Percentiles rank a stretch among this genome's conserved stretches.
Evolutionary conservation across 2,329 filamentous ascomycete species (phyloP).

Genomic region (Keithomyces neogunnii): DNA sequence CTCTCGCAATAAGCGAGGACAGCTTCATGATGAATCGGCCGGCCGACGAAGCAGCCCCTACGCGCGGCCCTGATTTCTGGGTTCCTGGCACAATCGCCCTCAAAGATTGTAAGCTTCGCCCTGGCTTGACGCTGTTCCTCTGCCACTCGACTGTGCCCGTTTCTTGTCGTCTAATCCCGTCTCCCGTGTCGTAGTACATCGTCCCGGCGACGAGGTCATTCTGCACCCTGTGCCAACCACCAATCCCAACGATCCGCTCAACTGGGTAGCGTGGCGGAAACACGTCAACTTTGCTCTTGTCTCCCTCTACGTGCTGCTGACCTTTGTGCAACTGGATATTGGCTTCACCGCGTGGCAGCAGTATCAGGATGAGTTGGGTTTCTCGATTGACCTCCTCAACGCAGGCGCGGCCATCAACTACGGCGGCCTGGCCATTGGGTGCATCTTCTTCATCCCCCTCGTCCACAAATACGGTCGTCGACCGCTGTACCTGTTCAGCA

Average conservation of each 20-base stretch:
- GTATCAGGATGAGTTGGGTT: neutral
- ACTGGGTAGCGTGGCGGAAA: slow-evolving; percentile 7
- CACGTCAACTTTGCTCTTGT: slow-evolving; percentile 37
- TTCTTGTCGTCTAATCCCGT: too few species aligned
- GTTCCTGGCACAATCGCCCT: slow-evolving; percentile 5
- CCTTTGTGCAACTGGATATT: slow-evolving; percentile 54
- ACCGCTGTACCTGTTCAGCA: slow-evolving; percentile 19
- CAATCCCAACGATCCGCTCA: too few species aligned
- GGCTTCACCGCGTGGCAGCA: slow-evolving; percentile 4
- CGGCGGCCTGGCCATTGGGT: slow-evolving; percentile 17
- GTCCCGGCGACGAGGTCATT: too few species aligned
- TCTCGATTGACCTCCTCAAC: slow-evolving; percentile 17
- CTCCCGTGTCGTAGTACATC: too few species aligned
- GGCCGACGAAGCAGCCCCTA: neutral
- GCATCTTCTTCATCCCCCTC: slow-evolving; percentile 22
- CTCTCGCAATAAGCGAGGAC: neutral
- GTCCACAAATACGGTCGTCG: slow-evolving; percentile 25
- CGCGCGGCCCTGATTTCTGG: slow-evolving; percentile 2
- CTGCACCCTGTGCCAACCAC: too few species aligned
- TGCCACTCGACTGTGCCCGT: too few species aligned
- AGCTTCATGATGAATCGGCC: neutral
- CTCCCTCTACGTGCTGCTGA: slow-evolving; percentile 53
- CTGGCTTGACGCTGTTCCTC: too few species aligned
- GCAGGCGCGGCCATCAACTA: slow-evolving; percentile 18
- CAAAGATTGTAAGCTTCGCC: slow-evolving; percentile 2